Conservation (phyloP, 805 yeast species). For the Pichia manshurica region DNA sequence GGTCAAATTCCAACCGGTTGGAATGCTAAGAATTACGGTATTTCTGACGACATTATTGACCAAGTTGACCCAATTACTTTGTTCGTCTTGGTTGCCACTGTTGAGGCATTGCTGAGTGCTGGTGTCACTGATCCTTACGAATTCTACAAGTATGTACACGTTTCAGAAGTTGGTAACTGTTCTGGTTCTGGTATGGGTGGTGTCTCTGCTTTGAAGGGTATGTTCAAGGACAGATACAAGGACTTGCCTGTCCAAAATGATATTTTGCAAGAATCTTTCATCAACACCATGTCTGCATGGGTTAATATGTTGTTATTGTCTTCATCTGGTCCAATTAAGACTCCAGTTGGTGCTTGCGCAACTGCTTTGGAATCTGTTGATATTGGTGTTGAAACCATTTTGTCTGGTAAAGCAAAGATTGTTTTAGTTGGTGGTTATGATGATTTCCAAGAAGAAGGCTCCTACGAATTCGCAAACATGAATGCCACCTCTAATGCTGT, state of each 20-base stretch:
- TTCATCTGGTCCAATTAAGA: slow-evolving; percentile 97
- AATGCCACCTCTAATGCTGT: slow-evolving; percentile 91
- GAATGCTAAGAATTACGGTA: slow-evolving; percentile 93
- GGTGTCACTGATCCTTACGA: slow-evolving; percentile 99
- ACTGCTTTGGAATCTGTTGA: slow-evolving; percentile 98
- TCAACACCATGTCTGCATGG: slow-evolving; percentile 99
- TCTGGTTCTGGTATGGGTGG: slow-evolving; percentile 99
- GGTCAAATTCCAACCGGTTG: slow-evolving; percentile 99
- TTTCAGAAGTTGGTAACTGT: slow-evolving; percentile 98
- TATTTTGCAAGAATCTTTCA: slow-evolving; percentile 94
- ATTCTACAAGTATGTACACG: slow-evolving; percentile 96
- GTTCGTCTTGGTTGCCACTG: slow-evolving; percentile 88
- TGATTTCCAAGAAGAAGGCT: slow-evolving; percentile 99
- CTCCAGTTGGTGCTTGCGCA: slow-evolving; percentile 99
- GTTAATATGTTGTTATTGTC: slow-evolving; percentile 96
- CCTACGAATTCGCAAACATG: slow-evolving; percentile 97
- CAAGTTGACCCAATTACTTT: slow-evolving; percentile 97
- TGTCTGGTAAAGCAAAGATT: slow-evolving; percentile 91
- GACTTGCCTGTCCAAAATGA: slow-evolving; percentile 97
- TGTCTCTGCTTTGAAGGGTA: slow-evolving; percentile 92
- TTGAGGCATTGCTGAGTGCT: slow-evolving; percentile 86
- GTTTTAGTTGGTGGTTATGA: slow-evolving; percentile 98
- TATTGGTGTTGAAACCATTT: slow-evolving; percentile 88
- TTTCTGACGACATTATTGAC: slow-evolving; percentile 81
- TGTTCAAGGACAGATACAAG: slow-evolving; percentile 91